phyloP scores from a whole-genome alignment of 2,329 filamentous ascomycete genomes.

The Arthrobotrys entomopaga region DNA sequence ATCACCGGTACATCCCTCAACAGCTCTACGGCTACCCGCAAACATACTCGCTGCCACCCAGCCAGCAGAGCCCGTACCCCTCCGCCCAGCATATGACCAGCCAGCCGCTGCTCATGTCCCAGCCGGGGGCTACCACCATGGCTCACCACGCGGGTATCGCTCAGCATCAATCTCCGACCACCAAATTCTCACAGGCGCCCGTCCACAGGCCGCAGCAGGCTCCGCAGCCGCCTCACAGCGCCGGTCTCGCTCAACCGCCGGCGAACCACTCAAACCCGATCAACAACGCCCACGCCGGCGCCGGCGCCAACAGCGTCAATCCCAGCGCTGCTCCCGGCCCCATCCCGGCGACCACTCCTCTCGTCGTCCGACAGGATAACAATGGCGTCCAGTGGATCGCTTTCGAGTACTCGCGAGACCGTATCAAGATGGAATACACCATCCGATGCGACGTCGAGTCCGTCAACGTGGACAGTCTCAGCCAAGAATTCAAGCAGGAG shows the following conservation, averaged over 20 bases:
- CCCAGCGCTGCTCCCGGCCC: constrained; percentile 93
- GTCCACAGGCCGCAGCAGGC: constrained; percentile 57
- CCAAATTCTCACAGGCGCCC: constrained; percentile 58
- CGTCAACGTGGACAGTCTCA: constrained; percentile 86
- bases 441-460: constrained; percentile 98
- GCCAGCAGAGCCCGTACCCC: constrained; percentile 69
- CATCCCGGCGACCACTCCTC: constrained; percentile 93
- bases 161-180: constrained; percentile 56
- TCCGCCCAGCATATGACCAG: constrained; percentile 69
- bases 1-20: constrained; percentile 82
- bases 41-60: constrained; percentile 68
- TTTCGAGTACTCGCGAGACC: constrained; percentile 51
- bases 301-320: constrained; percentile 68
- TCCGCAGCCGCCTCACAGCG: constrained; percentile 56
- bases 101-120: constrained; percentile 69
- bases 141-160: constrained; percentile 61
- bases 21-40: constrained; percentile 81
- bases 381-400: constrained; percentile 97
- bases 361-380: constrained; percentile 92
- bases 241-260: constrained; percentile 59
- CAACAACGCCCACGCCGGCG: constrained; percentile 59
- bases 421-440: constrained; percentile 77
- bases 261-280: constrained; percentile 65
- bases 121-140: constrained; percentile 63
- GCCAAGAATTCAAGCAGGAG: constrained; percentile 91